Evolutionary conservation across 2,329 filamentous ascomycete species (phyloP).

Genomic region (Sarocladiaceae sp.): DNA sequence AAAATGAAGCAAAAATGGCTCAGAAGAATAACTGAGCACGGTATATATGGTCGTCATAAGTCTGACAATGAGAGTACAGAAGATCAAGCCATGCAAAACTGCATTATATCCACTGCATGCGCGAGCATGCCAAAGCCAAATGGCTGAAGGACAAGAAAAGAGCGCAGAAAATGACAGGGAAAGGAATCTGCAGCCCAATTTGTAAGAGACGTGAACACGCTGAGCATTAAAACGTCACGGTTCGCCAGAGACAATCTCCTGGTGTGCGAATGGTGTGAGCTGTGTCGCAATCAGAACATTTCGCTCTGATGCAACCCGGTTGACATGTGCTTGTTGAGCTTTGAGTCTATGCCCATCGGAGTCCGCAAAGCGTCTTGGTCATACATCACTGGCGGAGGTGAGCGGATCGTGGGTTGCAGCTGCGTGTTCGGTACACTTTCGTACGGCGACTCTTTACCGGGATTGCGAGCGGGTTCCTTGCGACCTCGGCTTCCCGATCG

Average conservation of each 20-base stretch:
- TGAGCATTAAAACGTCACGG: too few species aligned
- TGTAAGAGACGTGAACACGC: too few species aligned
- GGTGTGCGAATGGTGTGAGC: too few species aligned
- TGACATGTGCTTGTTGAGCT: constrained; percentile 33
- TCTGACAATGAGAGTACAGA: constrained; percentile 8
- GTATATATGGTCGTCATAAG: constrained; percentile 9
- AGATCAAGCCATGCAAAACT: background rate
- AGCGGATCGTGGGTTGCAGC: constrained; percentile 19
- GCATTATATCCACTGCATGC: background rate
- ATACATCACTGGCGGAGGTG: constrained; percentile 31
- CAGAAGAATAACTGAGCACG: background rate
- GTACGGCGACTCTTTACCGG: constrained; percentile 30
- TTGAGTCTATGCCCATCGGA: constrained; percentile 22
- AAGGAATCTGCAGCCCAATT: too few species aligned
- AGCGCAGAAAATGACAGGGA: background rate
- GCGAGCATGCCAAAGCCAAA: constrained; percentile 9
- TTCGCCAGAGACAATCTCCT: too few species aligned
- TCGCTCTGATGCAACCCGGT: constrained; percentile 51
- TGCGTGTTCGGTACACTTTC: constrained; percentile 33
- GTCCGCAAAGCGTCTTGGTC: constrained; percentile 31
- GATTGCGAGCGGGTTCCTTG: constrained; percentile 31
- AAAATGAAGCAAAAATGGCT: constrained; percentile 9
- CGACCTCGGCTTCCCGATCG: constrained; percentile 55
- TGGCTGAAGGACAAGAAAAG: background rate
- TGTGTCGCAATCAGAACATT: constrained; percentile 50